Conservation (phyloP, 2,329 filamentous ascomycete species). For the Monilinia polystroma region DNA sequence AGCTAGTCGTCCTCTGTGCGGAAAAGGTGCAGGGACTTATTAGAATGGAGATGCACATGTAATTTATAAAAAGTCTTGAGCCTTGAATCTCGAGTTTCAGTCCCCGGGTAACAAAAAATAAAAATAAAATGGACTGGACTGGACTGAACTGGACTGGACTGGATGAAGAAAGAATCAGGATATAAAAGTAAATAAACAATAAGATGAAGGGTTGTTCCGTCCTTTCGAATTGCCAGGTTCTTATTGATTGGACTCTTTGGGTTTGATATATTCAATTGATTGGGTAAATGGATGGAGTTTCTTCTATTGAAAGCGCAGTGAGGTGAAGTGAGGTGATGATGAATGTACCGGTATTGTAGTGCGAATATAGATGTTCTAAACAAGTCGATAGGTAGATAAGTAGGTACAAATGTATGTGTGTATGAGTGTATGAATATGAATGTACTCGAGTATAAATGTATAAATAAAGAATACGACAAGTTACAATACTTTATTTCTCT, state of each 20-base stretch:
- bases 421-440: too few relatives aligned
- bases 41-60: conserved; percentile 8
- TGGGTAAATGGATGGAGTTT: neutral
- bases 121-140: neutral
- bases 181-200: neutral
- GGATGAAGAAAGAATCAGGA: neutral
- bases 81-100: neutral
- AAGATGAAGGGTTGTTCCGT: neutral
- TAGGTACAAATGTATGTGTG: neutral
- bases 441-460: neutral
- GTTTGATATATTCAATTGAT: neutral
- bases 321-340: too few relatives aligned
- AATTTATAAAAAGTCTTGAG: neutral
- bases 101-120: neutral
- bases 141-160: too few relatives aligned
- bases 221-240: neutral
- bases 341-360: neutral
- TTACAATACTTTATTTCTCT: neutral
- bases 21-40: neutral
- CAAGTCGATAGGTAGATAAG: too few relatives aligned
- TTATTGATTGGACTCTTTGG: neutral
- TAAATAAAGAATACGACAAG: too few relatives aligned
- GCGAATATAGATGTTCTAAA: neutral
- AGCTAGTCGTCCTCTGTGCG: neutral
- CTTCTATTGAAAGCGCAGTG: conserved; percentile 6